Evolutionary conservation across 164 flowering plant genomes (phyloP), one percentile per base, ranked within the genome.

Genomic region (Berberis thunbergii): DNA sequence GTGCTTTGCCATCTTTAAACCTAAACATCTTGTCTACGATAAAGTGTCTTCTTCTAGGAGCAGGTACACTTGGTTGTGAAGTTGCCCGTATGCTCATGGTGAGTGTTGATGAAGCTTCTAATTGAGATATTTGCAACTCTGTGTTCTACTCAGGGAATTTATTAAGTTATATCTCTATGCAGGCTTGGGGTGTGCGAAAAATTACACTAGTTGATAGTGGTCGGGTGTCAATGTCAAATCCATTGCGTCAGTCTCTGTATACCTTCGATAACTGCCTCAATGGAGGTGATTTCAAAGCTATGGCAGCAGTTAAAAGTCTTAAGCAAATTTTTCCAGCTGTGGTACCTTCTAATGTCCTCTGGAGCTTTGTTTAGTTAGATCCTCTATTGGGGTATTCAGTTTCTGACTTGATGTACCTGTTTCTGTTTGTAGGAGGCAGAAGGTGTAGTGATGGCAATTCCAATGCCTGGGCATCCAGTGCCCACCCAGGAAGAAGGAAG

Each of bases 1-100:
- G 98, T 71, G 87, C 89, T 59, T 75, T 91, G 80, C 97, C 98
- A 57, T 88, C 98, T 60, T 69, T 94, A 43, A 74, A 94, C 72
- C 74, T 94, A 66, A 63, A 75, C 46, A 57, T 69, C 46, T 70
- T 94, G 70, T 84, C 87, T 54, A 62, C 78, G 66, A 54, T 74
- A 7, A 89, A 86, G 79, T 89, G 96, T 68, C 95, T 94, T 67
- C 93, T 94, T 62, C 53, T 94, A 48, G 99, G 99, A 65, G 99
- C 97, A n/a, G 99, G 97, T 66, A 91, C 99, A 12, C 95, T 94
- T 67, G 99, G 99, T 52, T 94, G 98, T 74, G 93, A 94, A 74
- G 98, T 94, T 73, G 91, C 98, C 66, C 96, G 97, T 39, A 86
- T 86, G 87, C 95, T 94, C 64, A 84, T 94, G 98, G 98, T 91